phyloP scores from a whole-genome alignment of 2,329 filamentous ascomycete genomes.

The Venturia nashicola region DNA sequence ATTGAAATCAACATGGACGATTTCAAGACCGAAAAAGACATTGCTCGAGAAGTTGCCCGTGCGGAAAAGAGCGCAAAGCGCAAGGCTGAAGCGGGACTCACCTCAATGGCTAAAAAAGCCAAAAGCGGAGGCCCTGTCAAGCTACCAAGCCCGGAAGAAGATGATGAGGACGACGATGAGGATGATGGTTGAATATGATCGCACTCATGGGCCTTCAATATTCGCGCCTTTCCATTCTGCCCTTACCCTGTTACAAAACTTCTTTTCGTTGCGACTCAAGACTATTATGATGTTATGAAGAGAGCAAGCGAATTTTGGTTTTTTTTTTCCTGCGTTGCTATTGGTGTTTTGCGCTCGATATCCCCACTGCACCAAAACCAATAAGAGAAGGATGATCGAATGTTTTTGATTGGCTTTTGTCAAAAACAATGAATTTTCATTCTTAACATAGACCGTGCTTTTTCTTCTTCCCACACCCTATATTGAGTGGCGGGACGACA shows the following conservation, averaged over 20 bases:
- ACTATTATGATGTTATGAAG: slow-evolving; percentile 7
- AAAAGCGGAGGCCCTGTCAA: slow-evolving; percentile 12
- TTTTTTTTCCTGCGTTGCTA: neutral
- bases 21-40: slow-evolving; percentile 26
- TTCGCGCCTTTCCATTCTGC: neutral
- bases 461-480: neutral
- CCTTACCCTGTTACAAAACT: neutral
- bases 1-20: slow-evolving; percentile 20
- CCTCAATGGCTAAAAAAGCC: slow-evolving; percentile 14
- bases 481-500: neutral
- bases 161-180: slow-evolving; percentile 24
- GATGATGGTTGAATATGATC: slow-evolving; percentile 19
- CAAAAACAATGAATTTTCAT: neutral
- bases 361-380: neutral
- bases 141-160: slow-evolving; percentile 11
- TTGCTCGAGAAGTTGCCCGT: slow-evolving; percentile 15
- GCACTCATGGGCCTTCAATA: neutral
- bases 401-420: neutral
- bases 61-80: slow-evolving; percentile 32
- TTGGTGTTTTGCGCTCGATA: neutral
- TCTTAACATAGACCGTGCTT: neutral
- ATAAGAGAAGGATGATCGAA: neutral
- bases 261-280: neutral
- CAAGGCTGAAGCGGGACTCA: slow-evolving; percentile 32
- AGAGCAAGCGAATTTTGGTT: neutral